Conservation (phyloP, 2,329 filamentous ascomycete genomes). For the Hymenoscyphus fraxineus region DNA sequence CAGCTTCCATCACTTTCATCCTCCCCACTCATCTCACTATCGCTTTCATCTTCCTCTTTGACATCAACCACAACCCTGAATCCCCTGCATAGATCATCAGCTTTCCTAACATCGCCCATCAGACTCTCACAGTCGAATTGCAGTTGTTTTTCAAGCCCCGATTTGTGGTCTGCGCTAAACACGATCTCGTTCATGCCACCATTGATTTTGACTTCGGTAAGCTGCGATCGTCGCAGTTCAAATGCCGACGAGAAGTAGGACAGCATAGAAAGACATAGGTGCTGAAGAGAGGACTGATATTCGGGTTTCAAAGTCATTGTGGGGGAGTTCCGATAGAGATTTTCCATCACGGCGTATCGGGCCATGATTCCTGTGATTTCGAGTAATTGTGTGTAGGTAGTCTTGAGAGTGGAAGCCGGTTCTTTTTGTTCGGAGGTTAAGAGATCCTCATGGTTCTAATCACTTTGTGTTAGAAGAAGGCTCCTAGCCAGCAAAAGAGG, state of each 20-base stretch:
- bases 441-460: neutral
- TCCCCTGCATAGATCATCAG: slow-evolving; percentile 3
- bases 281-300: neutral
- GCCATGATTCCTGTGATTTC: slow-evolving; percentile 21
- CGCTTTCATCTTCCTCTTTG: neutral
- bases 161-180: slow-evolving; percentile 1
- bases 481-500: neutral
- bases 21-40: neutral
- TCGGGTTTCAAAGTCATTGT: neutral
- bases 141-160: neutral
- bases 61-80: slow-evolving; percentile 10
- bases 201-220: neutral
- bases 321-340: slow-evolving; percentile 14
- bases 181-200: slow-evolving; percentile 5
- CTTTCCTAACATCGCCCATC: neutral
- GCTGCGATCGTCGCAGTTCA: neutral
- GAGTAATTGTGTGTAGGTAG: slow-evolving; percentile 11
- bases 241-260: slow-evolving; percentile 1
- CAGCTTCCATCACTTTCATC: neutral
- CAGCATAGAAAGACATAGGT: neutral
- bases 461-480: neutral
- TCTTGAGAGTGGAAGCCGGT: neutral
- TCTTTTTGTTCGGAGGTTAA: neutral
- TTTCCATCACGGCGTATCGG: slow-evolving; percentile 26
- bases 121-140: neutral